Conservation (phyloP, 2,329 filamentous ascomycete species). For the Monilinia fructigena region DNA sequence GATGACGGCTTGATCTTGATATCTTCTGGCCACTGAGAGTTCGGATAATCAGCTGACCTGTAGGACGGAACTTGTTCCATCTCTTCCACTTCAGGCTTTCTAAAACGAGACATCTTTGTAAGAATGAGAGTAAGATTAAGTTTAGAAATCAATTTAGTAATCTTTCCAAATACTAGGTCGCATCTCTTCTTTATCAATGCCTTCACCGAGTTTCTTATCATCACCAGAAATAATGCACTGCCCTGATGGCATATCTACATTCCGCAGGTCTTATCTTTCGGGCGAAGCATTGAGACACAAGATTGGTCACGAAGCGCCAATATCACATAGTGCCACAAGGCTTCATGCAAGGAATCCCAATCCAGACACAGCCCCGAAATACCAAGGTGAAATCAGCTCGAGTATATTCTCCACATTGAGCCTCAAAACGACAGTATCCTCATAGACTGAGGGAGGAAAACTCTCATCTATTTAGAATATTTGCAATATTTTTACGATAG, state of each 20-base stretch:
- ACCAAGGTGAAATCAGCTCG: neutral
- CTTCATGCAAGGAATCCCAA: neutral
- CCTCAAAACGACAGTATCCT: constrained; percentile 1
- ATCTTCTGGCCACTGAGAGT: constrained; percentile 5
- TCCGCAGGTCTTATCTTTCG: neutral
- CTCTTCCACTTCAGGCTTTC: neutral
- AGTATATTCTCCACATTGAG: constrained; percentile 6
- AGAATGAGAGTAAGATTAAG: neutral
- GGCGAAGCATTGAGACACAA: constrained; percentile 7
- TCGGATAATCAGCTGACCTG: constrained; percentile 13
- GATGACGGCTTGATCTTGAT: neutral
- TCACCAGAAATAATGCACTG: neutral
- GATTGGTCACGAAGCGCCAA: neutral
- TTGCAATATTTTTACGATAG: neutral
- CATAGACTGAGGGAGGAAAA: constrained; percentile 6
- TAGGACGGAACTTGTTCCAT: constrained; percentile 8
- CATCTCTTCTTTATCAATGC: constrained; percentile 10
- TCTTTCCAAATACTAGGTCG: neutral
- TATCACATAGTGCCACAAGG: neutral
- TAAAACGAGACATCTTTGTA: neutral
- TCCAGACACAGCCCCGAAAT: constrained; percentile 5
- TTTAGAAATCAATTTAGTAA: neutral
- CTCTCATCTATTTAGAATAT: neutral
- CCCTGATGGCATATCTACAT: neutral
- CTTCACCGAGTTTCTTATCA: neutral